phyloP scores from a whole-genome alignment of 176 grass and related monocot species.

The Eleusine coracana region DNA sequence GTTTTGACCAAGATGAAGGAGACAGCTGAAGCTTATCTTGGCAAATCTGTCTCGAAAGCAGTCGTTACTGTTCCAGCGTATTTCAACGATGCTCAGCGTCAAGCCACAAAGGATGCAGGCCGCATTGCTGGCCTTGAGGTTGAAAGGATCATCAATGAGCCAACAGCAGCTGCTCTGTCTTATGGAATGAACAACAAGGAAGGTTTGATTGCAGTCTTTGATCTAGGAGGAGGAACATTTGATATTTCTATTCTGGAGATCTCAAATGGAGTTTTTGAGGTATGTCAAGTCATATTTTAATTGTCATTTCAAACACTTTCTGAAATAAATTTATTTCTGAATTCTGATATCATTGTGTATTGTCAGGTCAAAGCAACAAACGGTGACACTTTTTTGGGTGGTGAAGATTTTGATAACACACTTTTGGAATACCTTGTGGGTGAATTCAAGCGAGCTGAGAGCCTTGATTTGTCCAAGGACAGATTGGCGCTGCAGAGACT shows the following conservation, averaged over 20 bases:
- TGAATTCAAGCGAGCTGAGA: constrained; percentile 28
- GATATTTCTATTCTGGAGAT: constrained; percentile 38
- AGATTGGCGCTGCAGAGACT: constrained; percentile 34
- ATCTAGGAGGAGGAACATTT: constrained; percentile 39
- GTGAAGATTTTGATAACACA: constrained; percentile 37
- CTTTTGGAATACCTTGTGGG: constrained; percentile 23
- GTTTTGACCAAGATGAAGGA: constrained; percentile 45
- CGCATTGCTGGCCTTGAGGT: constrained; percentile 31
- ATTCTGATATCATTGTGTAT: neutral
- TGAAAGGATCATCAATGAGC: constrained; percentile 38
- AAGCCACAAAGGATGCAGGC: constrained; percentile 35
- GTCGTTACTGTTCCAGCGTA: constrained; percentile 34
- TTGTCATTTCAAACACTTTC: neutral
- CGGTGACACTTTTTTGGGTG: constrained; percentile 36
- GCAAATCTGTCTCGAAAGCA: constrained; percentile 30
- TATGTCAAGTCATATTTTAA: constrained; percentile 1
- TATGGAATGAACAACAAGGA: constrained; percentile 42
- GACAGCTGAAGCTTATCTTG: constrained; percentile 37
- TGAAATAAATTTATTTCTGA: neutral
- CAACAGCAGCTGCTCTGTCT: constrained; percentile 30
- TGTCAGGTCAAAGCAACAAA: constrained; percentile 37
- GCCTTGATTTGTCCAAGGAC: constrained; percentile 24
- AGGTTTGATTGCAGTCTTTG: constrained; percentile 33
- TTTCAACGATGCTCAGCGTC: constrained; percentile 35
- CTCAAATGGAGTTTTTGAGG: constrained; percentile 40